Evolutionary conservation across 1,139 yeast species (phyloP), one percentile per base, ranked within the genome.

Genomic region (Scheffersomyces segobiensis): DNA sequence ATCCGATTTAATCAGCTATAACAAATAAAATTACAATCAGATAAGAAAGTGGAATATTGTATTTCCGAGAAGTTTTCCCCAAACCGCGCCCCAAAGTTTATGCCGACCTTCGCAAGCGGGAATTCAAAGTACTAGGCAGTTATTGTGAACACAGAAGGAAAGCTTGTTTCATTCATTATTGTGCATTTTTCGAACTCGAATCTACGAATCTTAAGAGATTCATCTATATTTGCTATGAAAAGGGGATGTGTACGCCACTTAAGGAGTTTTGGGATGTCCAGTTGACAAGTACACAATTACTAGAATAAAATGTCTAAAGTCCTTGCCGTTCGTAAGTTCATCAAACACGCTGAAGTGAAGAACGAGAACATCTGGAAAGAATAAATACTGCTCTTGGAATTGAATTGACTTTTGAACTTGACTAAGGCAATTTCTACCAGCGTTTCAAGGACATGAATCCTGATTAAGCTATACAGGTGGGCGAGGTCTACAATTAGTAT

Each of bases 401-500:
- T 24, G 26, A 51, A n/a, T 59, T 59, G 61, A 58, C 59, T n/a
- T 53, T 59, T 14, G 63, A 60, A 17, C 32, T 61, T 22, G 61
- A 61, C 50, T 59, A 58, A 42, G 53, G 55, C 21, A 57, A 26
- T 17, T 57, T 61, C 17, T 58, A 61, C 53, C 56, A 56, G 8
- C 52, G 46, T 3, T 49, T 55, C 50, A 54, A 57, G 49, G 58
- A 53, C 46, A 17, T 55, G 8, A 39, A n/a, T 21, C 26, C 51
- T 32, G 57, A 55, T 48, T 59, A 58, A 24, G 58, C 53, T 19
- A 19, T 46, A 42, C 53, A 51, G 18, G 53, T 55, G 12, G 63
- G 63, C 12, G 53, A 52, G 4, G 57, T 61, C 17, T 46, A 58
- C 53, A 55, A 53, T 32, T 61, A 62, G 63, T 61, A 61, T 56